Evolutionary conservation across 2,329 filamentous ascomycete genomes (phyloP).

Genomic region (Aspergillus alliaceus): DNA sequence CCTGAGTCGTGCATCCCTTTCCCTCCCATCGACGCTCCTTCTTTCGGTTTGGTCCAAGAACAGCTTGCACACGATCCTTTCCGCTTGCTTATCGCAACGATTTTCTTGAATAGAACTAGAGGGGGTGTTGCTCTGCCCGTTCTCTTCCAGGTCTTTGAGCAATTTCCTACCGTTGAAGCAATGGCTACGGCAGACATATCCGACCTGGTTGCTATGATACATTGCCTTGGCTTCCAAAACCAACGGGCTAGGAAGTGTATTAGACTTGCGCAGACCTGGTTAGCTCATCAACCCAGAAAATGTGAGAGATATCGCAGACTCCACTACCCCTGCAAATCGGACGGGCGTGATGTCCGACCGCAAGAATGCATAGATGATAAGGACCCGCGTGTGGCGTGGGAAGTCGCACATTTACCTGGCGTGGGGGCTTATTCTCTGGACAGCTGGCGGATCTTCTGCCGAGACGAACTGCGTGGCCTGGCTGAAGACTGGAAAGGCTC

Average conservation of each 20-base stretch:
- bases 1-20: slow-evolving; percentile 56
- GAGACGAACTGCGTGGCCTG: slow-evolving; percentile 70
- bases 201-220: slow-evolving; percentile 64
- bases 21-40: slow-evolving; percentile 61
- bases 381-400: slow-evolving; percentile 63
- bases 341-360: slow-evolving; percentile 50
- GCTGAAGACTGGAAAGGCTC: slow-evolving; percentile 66
- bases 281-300: slow-evolving; percentile 60
- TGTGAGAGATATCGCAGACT: slow-evolving; percentile 58
- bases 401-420: slow-evolving; percentile 81
- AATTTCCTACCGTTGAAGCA: slow-evolving; percentile 65
- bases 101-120: slow-evolving; percentile 79
- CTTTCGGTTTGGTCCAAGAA: slow-evolving; percentile 84
- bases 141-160: slow-evolving; percentile 66
- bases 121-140: slow-evolving; percentile 74
- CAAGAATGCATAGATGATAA: slow-evolving; percentile 52
- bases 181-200: slow-evolving; percentile 59
- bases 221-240: slow-evolving; percentile 68
- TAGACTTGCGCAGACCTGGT: slow-evolving; percentile 68
- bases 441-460: slow-evolving; percentile 91
- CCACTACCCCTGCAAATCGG: slow-evolving; percentile 54
- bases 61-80: slow-evolving; percentile 73
- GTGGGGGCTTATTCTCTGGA: slow-evolving; percentile 78
- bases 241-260: slow-evolving; percentile 69
- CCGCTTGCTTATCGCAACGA: slow-evolving; percentile 76